A percentile compares a stretch with the other conserved stretches of the same genome.
Evolutionary conservation across 257 asterid genomes (phyloP).

Genomic region (Voacanga thouarsii): DNA sequence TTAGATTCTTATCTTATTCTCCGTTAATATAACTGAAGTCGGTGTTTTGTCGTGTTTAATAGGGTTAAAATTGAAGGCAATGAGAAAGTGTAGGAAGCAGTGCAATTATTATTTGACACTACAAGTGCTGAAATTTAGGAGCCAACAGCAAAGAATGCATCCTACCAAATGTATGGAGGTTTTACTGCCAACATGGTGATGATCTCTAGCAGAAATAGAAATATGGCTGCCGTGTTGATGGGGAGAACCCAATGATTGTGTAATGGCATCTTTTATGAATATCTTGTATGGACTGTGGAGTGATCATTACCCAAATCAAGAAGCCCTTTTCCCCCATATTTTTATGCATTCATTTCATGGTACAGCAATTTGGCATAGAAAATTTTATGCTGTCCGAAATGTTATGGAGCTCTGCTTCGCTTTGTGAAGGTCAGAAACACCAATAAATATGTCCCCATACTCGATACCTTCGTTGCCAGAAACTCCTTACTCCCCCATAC

Average conservation of each 20-base stretch:
- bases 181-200: not conserved
- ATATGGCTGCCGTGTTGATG: conserved; percentile 12
- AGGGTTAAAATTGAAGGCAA: too few relatives aligned
- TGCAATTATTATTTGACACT: not conserved
- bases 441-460: conserved; percentile 28
- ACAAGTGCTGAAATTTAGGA: conserved; percentile 7
- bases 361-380: not conserved
- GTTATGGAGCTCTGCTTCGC: conserved; percentile 15
- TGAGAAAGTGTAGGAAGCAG: not conserved
- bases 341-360: not conserved
- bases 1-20: too few relatives aligned
- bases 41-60: too few relatives aligned
- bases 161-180: conserved; percentile 12
- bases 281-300: not conserved
- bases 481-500: conserved; percentile 13
- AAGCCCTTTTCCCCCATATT: not conserved
- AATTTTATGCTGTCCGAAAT: not conserved
- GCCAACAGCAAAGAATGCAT: not conserved
- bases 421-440: conserved; percentile 12
- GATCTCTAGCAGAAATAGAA: not conserved
- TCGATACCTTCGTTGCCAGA: conserved; percentile 10
- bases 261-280: conserved; percentile 4
- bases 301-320: conserved; percentile 17
- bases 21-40: too few relatives aligned
- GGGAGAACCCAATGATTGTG: conserved; percentile 19